A percentile compares a stretch with the other conserved stretches of the same genome.
These are phyloP conservation scores for Pisolithus sp. DNA, from an alignment of 768 basidiomycete genomes.

Conservation along the genomic window DNA sequence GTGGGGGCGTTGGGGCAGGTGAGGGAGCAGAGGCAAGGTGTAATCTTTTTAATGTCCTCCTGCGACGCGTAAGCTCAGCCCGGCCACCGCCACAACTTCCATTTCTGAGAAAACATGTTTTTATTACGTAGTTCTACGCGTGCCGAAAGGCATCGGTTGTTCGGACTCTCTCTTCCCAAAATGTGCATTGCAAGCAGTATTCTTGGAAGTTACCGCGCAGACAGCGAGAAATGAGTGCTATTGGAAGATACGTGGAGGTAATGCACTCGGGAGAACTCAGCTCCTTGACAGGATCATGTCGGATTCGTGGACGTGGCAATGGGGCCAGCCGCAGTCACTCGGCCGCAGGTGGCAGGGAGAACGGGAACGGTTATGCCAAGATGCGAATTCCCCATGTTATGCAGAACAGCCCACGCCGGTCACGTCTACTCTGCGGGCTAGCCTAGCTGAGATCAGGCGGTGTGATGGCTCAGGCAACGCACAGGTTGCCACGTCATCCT, in stretches of 20 bases:
- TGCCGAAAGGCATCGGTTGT: no score
- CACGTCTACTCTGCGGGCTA: no score
- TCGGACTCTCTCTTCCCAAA: no score
- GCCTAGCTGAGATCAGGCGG: no score
- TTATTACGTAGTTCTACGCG: no score
- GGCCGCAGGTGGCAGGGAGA: not conserved
- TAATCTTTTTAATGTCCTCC: constrained; percentile 21
- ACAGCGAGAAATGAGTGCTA: not conserved
- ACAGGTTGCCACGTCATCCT: no score
- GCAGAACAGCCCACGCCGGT: no score
- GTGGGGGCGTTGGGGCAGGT: not conserved
- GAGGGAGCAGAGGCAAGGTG: not conserved
- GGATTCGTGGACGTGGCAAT: not conserved
- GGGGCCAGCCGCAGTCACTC: not conserved
- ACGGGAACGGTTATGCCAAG: not conserved
- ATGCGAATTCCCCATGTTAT: no score
- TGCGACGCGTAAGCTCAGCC: constrained; percentile 23
- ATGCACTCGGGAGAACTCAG: not conserved
- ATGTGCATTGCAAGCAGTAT: no score
- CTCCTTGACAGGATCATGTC: not conserved
- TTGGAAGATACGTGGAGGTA: not conserved
- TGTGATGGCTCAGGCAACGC: no score
- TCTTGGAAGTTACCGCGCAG: no score
- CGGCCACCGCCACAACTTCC: constrained; percentile 18
- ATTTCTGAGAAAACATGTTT: not conserved